These are phyloP conservation scores for Exophiala mesophila DNA, from an alignment of 2,329 filamentous ascomycete genomes.

Conservation along the genomic window DNA sequence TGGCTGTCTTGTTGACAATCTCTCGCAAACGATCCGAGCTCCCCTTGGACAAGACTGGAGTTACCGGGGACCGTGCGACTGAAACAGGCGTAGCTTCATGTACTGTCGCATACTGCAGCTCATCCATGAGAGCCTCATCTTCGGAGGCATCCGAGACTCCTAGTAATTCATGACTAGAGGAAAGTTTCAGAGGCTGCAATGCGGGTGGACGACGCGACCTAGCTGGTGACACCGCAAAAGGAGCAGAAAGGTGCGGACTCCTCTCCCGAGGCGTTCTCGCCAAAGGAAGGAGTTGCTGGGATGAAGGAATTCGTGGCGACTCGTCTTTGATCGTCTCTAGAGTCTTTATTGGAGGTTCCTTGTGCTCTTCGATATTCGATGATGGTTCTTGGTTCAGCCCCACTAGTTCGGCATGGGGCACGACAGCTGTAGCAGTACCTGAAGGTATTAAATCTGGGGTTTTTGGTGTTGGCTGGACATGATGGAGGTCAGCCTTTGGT, in stretches of 20 bases:
- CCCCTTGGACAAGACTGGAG: constrained; percentile 52
- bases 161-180: constrained; percentile 28
- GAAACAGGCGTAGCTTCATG: constrained; percentile 77
- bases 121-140: constrained; percentile 81
- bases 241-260: neutral
- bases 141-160: constrained; percentile 51
- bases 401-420: neutral
- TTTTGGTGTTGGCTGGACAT: constrained; percentile 12
- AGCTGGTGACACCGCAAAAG: neutral
- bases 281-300: neutral
- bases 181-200: constrained; percentile 16
- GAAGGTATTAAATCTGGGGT: neutral
- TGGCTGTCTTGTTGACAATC: constrained; percentile 15
- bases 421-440: neutral
- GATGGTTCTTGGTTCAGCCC: neutral
- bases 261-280: neutral
- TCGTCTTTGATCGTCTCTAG: neutral
- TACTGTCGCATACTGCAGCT: constrained; percentile 74
- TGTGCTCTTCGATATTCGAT: neutral
- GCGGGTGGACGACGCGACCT: constrained; percentile 6
- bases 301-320: neutral
- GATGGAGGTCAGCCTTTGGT: constrained; percentile 14
- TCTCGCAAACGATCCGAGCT: constrained; percentile 19
- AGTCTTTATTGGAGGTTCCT: neutral
- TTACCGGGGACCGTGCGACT: constrained; percentile 78